phyloP scores from a whole-genome alignment of 2,329 filamentous ascomycete genomes.

The Fusarium devonianum region DNA sequence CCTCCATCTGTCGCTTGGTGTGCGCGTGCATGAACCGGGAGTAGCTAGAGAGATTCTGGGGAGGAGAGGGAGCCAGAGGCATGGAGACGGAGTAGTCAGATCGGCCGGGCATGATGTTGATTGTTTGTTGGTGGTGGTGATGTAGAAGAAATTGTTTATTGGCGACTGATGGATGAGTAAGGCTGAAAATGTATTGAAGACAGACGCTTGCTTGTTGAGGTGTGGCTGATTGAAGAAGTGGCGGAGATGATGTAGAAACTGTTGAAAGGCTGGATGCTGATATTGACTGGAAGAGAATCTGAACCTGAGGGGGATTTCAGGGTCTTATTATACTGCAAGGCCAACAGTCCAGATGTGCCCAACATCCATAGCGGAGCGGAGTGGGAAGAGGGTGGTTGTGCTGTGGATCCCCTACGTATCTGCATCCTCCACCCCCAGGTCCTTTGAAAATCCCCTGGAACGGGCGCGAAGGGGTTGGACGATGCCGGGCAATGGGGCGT shows the following conservation, averaged over 20 bases:
- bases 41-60: constrained; percentile 62
- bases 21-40: constrained; percentile 69
- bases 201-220: too few relatives aligned
- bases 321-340: constrained; percentile 39
- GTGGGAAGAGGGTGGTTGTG: constrained; percentile 5
- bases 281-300: neutral
- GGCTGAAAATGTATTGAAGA: neutral
- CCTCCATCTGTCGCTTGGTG: constrained; percentile 71
- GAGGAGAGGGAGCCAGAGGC: constrained; percentile 49
- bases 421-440: constrained; percentile 35
- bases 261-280: constrained; percentile 15
- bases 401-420: constrained; percentile 8
- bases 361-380: constrained; percentile 23
- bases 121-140: constrained; percentile 26
- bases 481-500: constrained; percentile 23
- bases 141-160: neutral
- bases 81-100: constrained; percentile 51
- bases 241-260: constrained; percentile 17
- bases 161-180: neutral
- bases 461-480: constrained; percentile 9
- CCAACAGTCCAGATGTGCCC: constrained; percentile 3
- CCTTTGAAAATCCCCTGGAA: constrained; percentile 29
- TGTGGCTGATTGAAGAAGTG: constrained; percentile 1
- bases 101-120: constrained; percentile 47
- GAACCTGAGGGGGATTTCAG: constrained; percentile 16